phyloP scores from a whole-genome alignment of 768 basidiomycete genomes.

The Pleurotus giganteus region DNA sequence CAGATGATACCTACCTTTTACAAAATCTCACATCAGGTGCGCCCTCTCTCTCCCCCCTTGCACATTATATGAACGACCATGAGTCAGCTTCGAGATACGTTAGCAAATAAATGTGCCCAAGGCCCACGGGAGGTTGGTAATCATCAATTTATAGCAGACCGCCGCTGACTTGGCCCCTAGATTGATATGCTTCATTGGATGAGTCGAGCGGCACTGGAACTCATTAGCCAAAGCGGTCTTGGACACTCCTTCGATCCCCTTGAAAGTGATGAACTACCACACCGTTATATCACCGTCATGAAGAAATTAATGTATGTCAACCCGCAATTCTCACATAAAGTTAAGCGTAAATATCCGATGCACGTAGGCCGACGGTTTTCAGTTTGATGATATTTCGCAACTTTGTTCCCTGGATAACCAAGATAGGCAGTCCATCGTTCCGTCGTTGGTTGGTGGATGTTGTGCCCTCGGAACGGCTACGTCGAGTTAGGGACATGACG shows the following conservation, averaged over 20 bases:
- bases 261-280: constrained; percentile 12
- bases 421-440: constrained; percentile 30
- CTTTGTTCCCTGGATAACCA: constrained; percentile 25
- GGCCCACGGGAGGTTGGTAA: constrained; percentile 13
- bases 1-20: constrained; percentile 26
- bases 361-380: constrained; percentile 16
- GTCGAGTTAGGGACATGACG: constrained; percentile 25
- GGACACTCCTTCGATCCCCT: constrained; percentile 33
- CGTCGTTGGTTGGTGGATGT: constrained; percentile 29
- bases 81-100: constrained; percentile 10
- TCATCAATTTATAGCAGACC: background rate
- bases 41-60: background rate
- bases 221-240: constrained; percentile 32
- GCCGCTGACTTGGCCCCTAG: background rate
- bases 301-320: constrained; percentile 6
- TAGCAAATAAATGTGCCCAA: constrained; percentile 7
- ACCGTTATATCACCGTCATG: constrained; percentile 15
- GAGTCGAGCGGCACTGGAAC: constrained; percentile 30
- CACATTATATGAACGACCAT: background rate
- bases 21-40: background rate
- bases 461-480: constrained; percentile 26
- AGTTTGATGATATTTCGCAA: background rate
- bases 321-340: background rate
- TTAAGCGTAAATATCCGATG: background rate
- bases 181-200: constrained; percentile 23